Base-by-base conservation (phyloP, 202 grass and related monocot species). In the Setaria italica region DNA sequence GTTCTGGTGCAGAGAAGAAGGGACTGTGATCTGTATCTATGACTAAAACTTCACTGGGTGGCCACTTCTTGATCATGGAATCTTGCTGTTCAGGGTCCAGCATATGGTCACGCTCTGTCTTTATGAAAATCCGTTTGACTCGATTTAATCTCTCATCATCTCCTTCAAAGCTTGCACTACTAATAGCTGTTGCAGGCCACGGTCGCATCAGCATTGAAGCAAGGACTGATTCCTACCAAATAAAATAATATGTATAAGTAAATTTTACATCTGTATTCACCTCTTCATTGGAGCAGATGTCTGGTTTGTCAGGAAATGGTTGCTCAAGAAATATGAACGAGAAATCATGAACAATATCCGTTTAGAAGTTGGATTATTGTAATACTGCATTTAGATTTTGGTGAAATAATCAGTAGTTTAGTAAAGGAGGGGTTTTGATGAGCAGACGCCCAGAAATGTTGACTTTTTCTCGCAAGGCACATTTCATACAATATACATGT, bases 1-100 rank as follows among this genome's bases (percentile, higher is more conserved):
- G 63, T 56, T 72, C 54, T 34, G 90, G 85, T 71, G 78, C 87
- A 51, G 93, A 92, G 83, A 95, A 92, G 84, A 92, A 95, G 55
- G 93, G 93, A 34, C 88, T 90, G 54, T 95, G 93, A 79, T 92
- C 90, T 11, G 85, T 88, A 67, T 92, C 88, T 58, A 92, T 78
- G 42, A 47, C 79, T 72, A 92, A 69, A 82, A 92, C 82, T 30
- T 94, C 90, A 32, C 85, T 82, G 17, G 92, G 92, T 67, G 92
- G 92, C 92, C 89, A 94, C 75, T 88, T 78, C 46, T 84, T 86
- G 68, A 94, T 88, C 92, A 94, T 92, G 56, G 82, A 86, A 30
- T 90, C 89, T 83, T 94, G 92, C 85, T 94, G 90, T 62, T 88
- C 64, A n/a, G 90, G 90, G 25, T 81, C 79, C 78, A 95, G 30